Evolutionary conservation across 1,284 basidiomycete species (phyloP).

Genomic region (Tranzscheliella williamsii): DNA sequence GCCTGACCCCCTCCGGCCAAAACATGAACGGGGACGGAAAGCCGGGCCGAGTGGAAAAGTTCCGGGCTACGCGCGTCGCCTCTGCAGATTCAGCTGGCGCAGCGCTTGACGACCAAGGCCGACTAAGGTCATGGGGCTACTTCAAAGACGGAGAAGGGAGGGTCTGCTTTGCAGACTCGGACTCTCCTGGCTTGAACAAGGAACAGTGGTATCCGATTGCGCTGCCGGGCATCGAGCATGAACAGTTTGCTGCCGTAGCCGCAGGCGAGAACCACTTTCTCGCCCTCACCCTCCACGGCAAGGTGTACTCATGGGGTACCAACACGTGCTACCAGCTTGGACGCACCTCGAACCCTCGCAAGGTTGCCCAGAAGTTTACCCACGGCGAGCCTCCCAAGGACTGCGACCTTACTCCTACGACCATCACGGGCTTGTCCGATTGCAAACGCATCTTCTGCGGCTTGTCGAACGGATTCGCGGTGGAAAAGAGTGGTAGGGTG

Average conservation of each 20-base stretch:
- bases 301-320: slow-evolving; percentile 77
- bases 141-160: slow-evolving; percentile 79
- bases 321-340: slow-evolving; percentile 86
- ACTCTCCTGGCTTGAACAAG: slow-evolving; percentile 34
- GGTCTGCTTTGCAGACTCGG: slow-evolving; percentile 73
- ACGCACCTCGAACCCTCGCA: slow-evolving; percentile 70
- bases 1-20: slow-evolving; percentile 62
- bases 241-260: slow-evolving; percentile 73
- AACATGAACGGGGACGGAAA: slow-evolving; percentile 67
- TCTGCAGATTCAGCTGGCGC: slow-evolving; percentile 84
- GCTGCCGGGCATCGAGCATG: slow-evolving; percentile 62
- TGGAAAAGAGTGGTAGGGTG: slow-evolving; percentile 77
- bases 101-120: slow-evolving; percentile 75
- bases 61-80: slow-evolving; percentile 79
- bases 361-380: slow-evolving; percentile 36
- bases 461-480: slow-evolving; percentile 83
- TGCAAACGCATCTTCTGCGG: slow-evolving; percentile 79
- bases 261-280: slow-evolving; percentile 85
- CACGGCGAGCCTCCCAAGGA: slow-evolving; percentile 69
- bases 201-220: slow-evolving; percentile 57
- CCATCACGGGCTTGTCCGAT: slow-evolving; percentile 71
- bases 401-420: slow-evolving; percentile 79
- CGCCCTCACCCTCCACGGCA: slow-evolving; percentile 79
- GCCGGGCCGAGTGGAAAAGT: slow-evolving; percentile 70
- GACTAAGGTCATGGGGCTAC: slow-evolving; percentile 70